These are phyloP conservation scores for Xylariaceae sp. DNA, from an alignment of 2,329 filamentous ascomycete genomes.

Conservation along the genomic window DNA sequence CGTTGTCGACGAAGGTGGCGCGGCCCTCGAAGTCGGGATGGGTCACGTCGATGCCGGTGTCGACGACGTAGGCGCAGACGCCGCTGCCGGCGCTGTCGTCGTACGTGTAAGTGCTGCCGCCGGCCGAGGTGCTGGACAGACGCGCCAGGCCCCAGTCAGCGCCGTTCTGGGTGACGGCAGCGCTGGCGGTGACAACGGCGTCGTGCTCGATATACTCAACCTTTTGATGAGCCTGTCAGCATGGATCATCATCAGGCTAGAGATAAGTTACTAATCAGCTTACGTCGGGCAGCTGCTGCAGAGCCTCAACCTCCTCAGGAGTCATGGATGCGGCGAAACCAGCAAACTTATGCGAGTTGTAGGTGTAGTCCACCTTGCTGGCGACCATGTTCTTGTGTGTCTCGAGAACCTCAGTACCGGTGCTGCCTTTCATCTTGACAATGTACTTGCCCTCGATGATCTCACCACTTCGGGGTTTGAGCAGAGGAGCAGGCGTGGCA, in stretches of 20 bases:
- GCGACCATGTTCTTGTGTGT: slow-evolving; percentile 36
- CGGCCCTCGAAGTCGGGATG: slow-evolving; percentile 55
- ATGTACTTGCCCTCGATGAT: slow-evolving; percentile 51
- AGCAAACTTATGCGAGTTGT: slow-evolving; percentile 42
- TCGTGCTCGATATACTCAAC: slow-evolving; percentile 45
- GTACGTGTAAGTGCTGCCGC: slow-evolving; percentile 49
- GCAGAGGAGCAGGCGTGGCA: slow-evolving; percentile 35
- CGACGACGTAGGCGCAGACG: slow-evolving; percentile 59
- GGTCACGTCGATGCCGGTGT: slow-evolving; percentile 57
- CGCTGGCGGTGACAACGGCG: slow-evolving; percentile 36
- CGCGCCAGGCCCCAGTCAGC: slow-evolving; percentile 53
- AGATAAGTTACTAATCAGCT: slow-evolving; percentile 26
- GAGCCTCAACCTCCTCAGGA: slow-evolving; percentile 47
- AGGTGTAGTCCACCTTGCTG: slow-evolving; percentile 42
- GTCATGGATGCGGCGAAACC: slow-evolving; percentile 53
- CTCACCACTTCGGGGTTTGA: slow-evolving; percentile 35
- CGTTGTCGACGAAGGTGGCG: slow-evolving; percentile 43
- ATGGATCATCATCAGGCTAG: neutral
- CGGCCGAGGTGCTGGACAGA: slow-evolving; percentile 48
- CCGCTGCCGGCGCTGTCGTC: slow-evolving; percentile 49
- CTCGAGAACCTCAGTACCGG: slow-evolving; percentile 39
- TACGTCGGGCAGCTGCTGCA: slow-evolving; percentile 49
- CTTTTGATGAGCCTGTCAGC: slow-evolving; percentile 25
- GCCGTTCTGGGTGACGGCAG: slow-evolving; percentile 30
- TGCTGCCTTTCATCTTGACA: slow-evolving; percentile 49